Evolutionary conservation across 1,139 yeast genomes (phyloP), one percentile per base, ranked within the genome.

Genomic region (Candida pseudoviswanathii): DNA sequence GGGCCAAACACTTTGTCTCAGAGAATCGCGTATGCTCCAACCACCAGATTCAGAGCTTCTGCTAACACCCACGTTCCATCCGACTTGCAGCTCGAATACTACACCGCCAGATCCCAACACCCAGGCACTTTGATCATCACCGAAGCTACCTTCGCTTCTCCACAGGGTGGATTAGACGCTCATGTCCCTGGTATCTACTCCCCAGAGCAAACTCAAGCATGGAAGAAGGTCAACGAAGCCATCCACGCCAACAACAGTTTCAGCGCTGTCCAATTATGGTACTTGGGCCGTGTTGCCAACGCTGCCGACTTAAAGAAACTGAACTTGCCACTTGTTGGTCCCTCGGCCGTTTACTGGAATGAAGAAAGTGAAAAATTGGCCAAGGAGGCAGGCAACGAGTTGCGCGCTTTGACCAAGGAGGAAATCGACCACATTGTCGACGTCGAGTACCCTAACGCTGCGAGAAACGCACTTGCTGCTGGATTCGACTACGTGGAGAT

Each of bases 401-500:
- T 82, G 6, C 63, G 68, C 39, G 75, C 71, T 3, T 58, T 75
- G 45, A 74, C 83, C 11, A 53, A 52, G 9, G 73, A 65, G 11
- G 85, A 81, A 52, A 68, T 83, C 59, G 62, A 73, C 48, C 61
- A 66, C 38, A 59, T 69, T 47, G 63, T 76, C 26, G 53, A 67
- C 50, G 65, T 66, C 39, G 61, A 61, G 26, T 79, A 63, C 55
- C 73, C 67, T 1, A 53, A 56, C 1, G 82, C 83, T 4, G 83
- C 84, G 30, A 65, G 65, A 54, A 68, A 70, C 42, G 81, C 85
- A 1, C 54, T 81, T 36, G 71, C 62, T 4, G 86, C 86, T 6
- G 90, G 91, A 10, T 84, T 84, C 51, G 92, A 86, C 61, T 84
- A 84, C 56, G 75, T 86, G 33, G 89, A 86, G 65, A 61, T 86